Conservation (phyloP, 768 basidiomycete genomes). For the Russula olivacea region DNA sequence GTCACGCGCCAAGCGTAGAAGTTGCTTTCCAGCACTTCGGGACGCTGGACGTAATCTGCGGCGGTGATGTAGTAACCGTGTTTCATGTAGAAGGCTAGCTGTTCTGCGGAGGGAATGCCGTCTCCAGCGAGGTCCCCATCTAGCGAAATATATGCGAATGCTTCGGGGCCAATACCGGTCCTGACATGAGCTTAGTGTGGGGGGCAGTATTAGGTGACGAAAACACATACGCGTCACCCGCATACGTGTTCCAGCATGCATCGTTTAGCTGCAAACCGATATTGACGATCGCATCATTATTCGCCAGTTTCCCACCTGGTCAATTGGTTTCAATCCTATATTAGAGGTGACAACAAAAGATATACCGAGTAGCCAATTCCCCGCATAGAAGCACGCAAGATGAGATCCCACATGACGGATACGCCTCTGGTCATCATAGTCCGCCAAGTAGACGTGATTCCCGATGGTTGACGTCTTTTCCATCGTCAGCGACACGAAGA, state of each 20-base stretch:
- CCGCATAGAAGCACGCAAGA: slow-evolving; percentile 66
- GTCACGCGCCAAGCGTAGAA: slow-evolving; percentile 75
- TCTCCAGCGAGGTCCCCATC: slow-evolving; percentile 59
- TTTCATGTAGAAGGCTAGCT: slow-evolving; percentile 48
- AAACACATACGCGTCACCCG: slow-evolving; percentile 53
- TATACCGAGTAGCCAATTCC: slow-evolving; percentile 67
- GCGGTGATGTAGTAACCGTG: slow-evolving; percentile 62
- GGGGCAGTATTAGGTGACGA: neutral
- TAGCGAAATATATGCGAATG: slow-evolving; percentile 53
- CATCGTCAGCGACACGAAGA: neutral
- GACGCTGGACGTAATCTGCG: slow-evolving; percentile 55
- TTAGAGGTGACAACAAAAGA: neutral
- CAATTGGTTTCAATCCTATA: neutral
- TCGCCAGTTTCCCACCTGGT: slow-evolving; percentile 57
- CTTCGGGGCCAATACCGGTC: slow-evolving; percentile 73
- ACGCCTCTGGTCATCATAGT: slow-evolving; percentile 42
- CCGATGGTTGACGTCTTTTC: slow-evolving; percentile 59
- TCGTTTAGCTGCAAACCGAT: slow-evolving; percentile 58
- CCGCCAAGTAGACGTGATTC: slow-evolving; percentile 56
- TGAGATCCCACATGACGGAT: slow-evolving; percentile 61
- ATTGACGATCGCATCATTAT: slow-evolving; percentile 65
- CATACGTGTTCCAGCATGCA: slow-evolving; percentile 78
- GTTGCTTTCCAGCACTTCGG: slow-evolving; percentile 75
- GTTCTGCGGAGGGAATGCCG: slow-evolving; percentile 34
- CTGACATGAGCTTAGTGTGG: slow-evolving; percentile 33